phyloP scores from a whole-genome alignment of 1,284 basidiomycete species.

The Pascua guehoae region DNA sequence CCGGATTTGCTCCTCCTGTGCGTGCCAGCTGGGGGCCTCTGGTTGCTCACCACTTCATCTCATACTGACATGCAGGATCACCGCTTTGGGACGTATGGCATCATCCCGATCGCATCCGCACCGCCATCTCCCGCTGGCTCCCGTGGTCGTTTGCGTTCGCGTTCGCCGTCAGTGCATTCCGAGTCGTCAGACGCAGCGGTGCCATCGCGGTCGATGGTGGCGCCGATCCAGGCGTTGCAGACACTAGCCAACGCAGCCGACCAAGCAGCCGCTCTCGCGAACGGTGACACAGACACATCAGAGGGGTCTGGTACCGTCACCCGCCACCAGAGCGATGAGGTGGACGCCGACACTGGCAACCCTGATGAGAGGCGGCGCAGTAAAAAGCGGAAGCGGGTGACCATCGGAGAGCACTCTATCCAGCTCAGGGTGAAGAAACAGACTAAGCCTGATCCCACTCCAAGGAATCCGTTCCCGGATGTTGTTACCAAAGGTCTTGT shows the following conservation, averaged over 20 bases:
- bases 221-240: slow-evolving; percentile 87
- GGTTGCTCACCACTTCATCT: slow-evolving; percentile 3
- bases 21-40: slow-evolving; percentile 4
- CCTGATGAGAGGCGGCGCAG: slow-evolving; percentile 3
- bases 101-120: slow-evolving; percentile 58
- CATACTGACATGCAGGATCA: slow-evolving; percentile 58
- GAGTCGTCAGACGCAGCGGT: slow-evolving; percentile 65
- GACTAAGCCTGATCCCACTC: slow-evolving; percentile 78
- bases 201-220: slow-evolving; percentile 56
- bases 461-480: slow-evolving; percentile 58
- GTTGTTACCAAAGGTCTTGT: slow-evolving; percentile 60
- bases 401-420: slow-evolving; percentile 29
- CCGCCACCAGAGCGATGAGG: too few species aligned
- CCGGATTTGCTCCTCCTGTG: slow-evolving; percentile 84
- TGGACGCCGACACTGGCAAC: too few species aligned
- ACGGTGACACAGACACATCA: slow-evolving; percentile 8
- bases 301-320: too few species aligned
- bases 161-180: slow-evolving; percentile 69
- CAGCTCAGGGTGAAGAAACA: slow-evolving; percentile 71
- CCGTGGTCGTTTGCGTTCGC: slow-evolving; percentile 23
- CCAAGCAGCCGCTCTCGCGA: slow-evolving; percentile 62
- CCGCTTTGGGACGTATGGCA: slow-evolving; percentile 85
- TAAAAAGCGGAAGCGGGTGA: slow-evolving; percentile 35
- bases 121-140: slow-evolving; percentile 56
- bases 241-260: slow-evolving; percentile 89